Evolutionary conservation across 305 asterid genomes (phyloP).

Genomic region (Nicotiana rustica): DNA sequence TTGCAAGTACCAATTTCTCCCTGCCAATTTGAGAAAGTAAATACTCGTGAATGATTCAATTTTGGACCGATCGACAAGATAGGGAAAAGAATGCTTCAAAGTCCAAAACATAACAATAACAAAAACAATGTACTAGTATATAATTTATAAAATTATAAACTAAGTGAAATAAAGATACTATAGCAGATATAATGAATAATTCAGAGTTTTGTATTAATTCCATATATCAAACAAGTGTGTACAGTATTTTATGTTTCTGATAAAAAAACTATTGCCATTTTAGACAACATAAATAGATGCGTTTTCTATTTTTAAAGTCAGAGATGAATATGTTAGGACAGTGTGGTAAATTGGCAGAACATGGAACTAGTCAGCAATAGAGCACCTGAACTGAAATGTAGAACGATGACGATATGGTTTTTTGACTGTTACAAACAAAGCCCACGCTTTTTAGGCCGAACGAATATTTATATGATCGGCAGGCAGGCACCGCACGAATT

Average conservation of each 20-base stretch:
- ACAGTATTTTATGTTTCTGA: too few relatives aligned
- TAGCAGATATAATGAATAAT: too few relatives aligned
- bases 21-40: background rate
- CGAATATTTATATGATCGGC: background rate
- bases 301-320: background rate
- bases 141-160: background rate
- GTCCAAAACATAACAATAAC: background rate
- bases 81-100: background rate
- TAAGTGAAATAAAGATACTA: background rate
- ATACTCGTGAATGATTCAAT: background rate
- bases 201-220: too few relatives aligned
- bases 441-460: slow-evolving; percentile 5
- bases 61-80: too few relatives aligned
- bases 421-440: slow-evolving; percentile 1
- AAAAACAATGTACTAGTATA: background rate
- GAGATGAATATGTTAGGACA: background rate
- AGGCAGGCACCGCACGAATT: background rate
- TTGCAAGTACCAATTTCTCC: slow-evolving; percentile 12
- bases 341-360: background rate
- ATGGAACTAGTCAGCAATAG: slow-evolving; percentile 5
- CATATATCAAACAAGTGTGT: too few relatives aligned
- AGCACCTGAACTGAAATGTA: background rate
- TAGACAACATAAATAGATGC: background rate
- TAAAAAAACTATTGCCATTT: background rate
- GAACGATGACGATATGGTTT: background rate